A percentile compares a stretch with the other conserved stretches of the same genome.
Evolutionary conservation across 2,329 filamentous ascomycete species (phyloP).

Genomic region (Juglanconis sp.): DNA sequence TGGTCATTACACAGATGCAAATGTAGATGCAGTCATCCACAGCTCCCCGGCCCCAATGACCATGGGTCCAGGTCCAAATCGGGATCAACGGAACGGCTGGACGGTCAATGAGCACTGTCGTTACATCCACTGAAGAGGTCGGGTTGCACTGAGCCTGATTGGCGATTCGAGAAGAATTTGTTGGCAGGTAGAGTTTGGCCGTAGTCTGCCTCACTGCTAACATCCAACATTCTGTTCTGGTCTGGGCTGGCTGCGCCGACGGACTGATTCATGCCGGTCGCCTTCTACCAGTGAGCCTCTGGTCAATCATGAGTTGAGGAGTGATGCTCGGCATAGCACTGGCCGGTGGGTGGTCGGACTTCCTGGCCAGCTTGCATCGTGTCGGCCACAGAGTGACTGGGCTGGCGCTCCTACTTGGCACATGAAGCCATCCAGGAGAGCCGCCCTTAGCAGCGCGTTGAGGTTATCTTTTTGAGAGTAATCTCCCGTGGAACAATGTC

Average conservation of each 20-base stretch:
- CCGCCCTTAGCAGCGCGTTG: background rate
- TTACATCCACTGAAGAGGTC: slow-evolving; percentile 10
- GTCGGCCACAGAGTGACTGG: background rate
- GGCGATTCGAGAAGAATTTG: slow-evolving; percentile 6
- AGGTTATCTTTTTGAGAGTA: too few species aligned
- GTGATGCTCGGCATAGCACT: background rate
- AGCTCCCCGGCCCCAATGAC: slow-evolving; percentile 6
- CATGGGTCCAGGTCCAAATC: slow-evolving; percentile 8
- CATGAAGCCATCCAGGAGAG: too few species aligned
- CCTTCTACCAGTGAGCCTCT: background rate
- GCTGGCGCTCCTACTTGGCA: background rate
- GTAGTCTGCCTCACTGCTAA: background rate
- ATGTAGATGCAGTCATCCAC: slow-evolving; percentile 13
- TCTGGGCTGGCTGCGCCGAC: background rate
- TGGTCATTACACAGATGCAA: background rate
- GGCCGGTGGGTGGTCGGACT: background rate
- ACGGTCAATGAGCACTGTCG: slow-evolving; percentile 6
- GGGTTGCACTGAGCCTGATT: background rate
- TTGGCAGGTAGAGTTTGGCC: background rate
- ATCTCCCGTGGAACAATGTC: too few species aligned
- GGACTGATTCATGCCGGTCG: slow-evolving; percentile 4
- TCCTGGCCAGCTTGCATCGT: background rate
- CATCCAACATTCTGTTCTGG: background rate
- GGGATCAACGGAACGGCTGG: background rate
- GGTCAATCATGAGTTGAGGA: background rate